A percentile compares a stretch with the other conserved stretches of the same genome.
Evolutionary conservation across 805 yeast genomes (phyloP).

Genomic region (Candida quercuum): DNA sequence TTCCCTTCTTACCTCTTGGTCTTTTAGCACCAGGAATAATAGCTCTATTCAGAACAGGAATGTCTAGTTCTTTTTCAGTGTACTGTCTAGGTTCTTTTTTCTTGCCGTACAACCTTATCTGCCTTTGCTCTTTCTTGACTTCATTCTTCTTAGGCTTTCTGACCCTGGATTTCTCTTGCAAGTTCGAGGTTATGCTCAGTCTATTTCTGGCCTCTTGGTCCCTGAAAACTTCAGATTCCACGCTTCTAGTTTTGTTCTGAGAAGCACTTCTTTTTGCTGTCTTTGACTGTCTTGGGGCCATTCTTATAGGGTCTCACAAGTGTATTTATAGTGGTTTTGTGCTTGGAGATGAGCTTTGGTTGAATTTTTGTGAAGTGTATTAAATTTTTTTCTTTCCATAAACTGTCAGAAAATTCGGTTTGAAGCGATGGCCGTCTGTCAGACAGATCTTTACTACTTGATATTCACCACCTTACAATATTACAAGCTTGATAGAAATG

Average conservation of each 20-base stretch:
- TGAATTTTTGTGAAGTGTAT: too few relatives aligned
- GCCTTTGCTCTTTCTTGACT: constrained; percentile 63
- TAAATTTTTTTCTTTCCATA: too few relatives aligned
- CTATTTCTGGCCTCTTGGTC: constrained; percentile 69
- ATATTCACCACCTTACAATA: too few relatives aligned
- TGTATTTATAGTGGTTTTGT: not conserved
- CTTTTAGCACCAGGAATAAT: constrained; percentile 80
- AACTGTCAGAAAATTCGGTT: too few relatives aligned
- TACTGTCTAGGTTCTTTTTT: constrained; percentile 43
- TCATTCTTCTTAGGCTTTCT: constrained; percentile 43
- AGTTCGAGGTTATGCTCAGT: constrained; percentile 35
- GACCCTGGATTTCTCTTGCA: constrained; percentile 50
- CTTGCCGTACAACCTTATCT: constrained; percentile 60
- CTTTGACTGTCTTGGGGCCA: constrained; percentile 58
- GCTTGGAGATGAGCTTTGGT: too few relatives aligned
- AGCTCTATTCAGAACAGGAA: constrained; percentile 79
- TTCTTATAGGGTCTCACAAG: constrained; percentile 11
- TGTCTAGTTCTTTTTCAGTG: constrained; percentile 70
- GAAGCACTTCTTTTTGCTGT: constrained; percentile 50
- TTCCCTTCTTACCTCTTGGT: constrained; percentile 80
- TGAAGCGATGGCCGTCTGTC: too few relatives aligned
- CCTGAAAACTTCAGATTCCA: constrained; percentile 60
- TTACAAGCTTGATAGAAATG: too few relatives aligned
- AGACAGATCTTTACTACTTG: too few relatives aligned
- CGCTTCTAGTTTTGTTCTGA: constrained; percentile 49